Base-by-base conservation (phyloP, 2,329 filamentous ascomycete species). In the Lachnum nothofagi region DNA sequence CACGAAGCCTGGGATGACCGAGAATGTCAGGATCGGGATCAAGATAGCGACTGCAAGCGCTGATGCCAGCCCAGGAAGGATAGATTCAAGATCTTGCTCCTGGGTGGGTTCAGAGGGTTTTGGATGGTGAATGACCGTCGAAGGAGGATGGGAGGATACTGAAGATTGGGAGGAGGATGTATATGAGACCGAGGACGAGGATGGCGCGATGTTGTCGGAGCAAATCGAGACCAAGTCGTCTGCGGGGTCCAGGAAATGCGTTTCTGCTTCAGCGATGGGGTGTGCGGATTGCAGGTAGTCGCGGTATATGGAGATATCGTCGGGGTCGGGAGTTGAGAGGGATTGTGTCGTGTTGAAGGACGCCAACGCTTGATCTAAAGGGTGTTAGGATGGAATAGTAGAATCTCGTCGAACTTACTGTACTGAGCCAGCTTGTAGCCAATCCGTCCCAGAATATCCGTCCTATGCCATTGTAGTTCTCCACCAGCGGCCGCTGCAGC, bases 381-480 rank as follows among this genome's bases (percentile, higher is more conserved):
- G 40, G 22, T 37, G 24, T 53, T 48, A 49, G 29, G 24, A 37
- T 5, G 19, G 27, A 22, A 35, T 23, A 33, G 8, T 3, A 6
- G 27, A 7, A n/a, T 38, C 3, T 31, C 24, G 19, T 20, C 10
- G 35, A 17, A 44, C 77, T 65, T 67, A 85, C 82, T 83, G 62
- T 88, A 88, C 60, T 86, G 81, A 25, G 76, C 75, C 7, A 86
- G 67, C 63, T 87, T 87, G 54, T 77, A 75, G 14, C 78, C 83
- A 46, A 87, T 80, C 55, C 78, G 74, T 12, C 77, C 78, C 4
- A 87, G 63, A 4, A 85, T 66, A 40, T 82, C 76, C 0, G 76
- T 81, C 59, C 78, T 78, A 53, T 77, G 77, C 66, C 76, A 78
- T 53, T 82, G 76, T 37, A 84, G 64, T 44, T 83, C 79, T 4